Conservation (phyloP, 441 rosid species). For the Pelargonium cotyledonis region DNA sequence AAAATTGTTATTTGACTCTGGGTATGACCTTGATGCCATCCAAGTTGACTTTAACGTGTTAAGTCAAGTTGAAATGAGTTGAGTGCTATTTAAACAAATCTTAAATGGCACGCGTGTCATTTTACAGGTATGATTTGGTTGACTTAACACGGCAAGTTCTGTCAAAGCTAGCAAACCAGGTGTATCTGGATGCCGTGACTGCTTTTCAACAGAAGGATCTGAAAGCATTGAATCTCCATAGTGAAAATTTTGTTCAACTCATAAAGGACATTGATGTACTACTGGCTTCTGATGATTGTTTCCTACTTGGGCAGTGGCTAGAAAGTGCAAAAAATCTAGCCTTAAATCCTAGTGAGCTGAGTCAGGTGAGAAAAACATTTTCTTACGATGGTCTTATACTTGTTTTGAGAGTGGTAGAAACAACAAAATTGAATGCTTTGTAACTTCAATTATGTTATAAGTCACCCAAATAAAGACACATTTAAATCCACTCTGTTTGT, state of each 20-base stretch:
- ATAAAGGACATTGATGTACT: constrained; percentile 68
- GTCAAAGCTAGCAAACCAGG: constrained; percentile 86
- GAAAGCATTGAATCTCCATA: constrained; percentile 34
- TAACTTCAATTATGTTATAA: neutral
- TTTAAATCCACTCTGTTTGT: no score
- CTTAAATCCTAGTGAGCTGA: constrained; percentile 46
- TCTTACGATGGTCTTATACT: neutral
- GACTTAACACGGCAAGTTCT: constrained; percentile 89
- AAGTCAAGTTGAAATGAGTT: neutral
- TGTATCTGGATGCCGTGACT: constrained; percentile 52
- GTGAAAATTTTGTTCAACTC: constrained; percentile 57
- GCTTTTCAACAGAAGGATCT: constrained; percentile 58
- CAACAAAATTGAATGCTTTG: neutral
- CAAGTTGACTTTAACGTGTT: neutral
- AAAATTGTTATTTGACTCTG: neutral
- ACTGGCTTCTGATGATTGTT: constrained; percentile 79
- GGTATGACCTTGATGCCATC: neutral
- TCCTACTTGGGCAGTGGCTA: constrained; percentile 87
- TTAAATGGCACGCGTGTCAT: constrained; percentile 10
- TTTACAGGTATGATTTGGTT: constrained; percentile 80
- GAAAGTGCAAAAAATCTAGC: constrained; percentile 74
- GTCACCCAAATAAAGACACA: neutral
- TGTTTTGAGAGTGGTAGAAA: neutral
- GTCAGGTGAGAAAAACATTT: constrained; percentile 44
- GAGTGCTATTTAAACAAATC: neutral